Conservation (phyloP, 208 protist species). For the Naegleria lovaniensis region DNA sequence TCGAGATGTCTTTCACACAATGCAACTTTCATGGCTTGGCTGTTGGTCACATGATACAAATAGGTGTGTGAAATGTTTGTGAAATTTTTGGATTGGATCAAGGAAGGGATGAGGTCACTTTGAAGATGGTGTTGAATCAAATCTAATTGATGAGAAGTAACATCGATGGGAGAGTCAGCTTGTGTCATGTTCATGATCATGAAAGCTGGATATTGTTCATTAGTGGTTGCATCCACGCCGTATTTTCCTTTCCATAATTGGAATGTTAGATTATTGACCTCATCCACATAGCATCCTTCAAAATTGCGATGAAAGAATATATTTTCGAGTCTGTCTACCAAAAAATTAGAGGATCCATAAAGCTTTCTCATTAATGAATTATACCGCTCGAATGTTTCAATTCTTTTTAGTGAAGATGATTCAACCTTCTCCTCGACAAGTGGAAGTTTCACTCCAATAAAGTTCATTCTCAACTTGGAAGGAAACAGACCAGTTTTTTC, state of each 20-base stretch:
- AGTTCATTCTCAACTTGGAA: neutral
- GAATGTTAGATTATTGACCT: neutral
- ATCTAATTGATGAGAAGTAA: too few species aligned
- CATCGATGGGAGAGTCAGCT: too few species aligned
- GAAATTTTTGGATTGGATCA: too few species aligned
- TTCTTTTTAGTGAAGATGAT: neutral
- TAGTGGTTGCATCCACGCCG: neutral
- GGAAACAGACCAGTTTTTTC: neutral
- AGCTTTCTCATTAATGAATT: neutral
- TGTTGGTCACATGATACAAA: too few species aligned
- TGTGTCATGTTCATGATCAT: too few species aligned
- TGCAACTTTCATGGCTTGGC: too few species aligned
- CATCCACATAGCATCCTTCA: neutral
- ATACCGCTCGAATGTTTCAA: neutral
- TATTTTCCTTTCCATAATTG: neutral
- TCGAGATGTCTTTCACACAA: neutral
- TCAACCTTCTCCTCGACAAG: neutral
- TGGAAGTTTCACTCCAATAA: neutral
- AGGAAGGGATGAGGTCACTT: too few species aligned
- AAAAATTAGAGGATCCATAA: neutral
- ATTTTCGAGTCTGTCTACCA: neutral
- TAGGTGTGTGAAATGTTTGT: too few species aligned
- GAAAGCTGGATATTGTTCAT: neutral
- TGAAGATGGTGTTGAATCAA: too few species aligned
- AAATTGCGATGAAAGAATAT: neutral